Conservation (phyloP, 2,329 filamentous ascomycete genomes). For the Escovopsis weberi region DNA sequence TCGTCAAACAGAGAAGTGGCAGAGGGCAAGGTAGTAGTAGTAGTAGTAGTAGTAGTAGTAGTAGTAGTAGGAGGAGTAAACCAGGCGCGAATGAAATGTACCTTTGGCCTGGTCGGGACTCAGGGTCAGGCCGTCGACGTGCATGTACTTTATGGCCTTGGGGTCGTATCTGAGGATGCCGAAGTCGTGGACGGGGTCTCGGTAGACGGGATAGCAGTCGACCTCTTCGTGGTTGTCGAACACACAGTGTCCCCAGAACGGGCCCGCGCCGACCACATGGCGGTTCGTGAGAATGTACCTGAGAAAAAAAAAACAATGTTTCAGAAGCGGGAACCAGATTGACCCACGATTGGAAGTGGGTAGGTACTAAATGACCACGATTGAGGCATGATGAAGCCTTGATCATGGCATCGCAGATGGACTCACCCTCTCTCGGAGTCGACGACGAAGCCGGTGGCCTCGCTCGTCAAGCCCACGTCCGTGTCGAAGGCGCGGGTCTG, state of each 20-base stretch:
- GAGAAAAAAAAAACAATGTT: no score
- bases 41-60: no score
- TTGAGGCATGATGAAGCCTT: no score
- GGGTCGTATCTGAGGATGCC: constrained; percentile 94
- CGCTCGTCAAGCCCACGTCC: constrained; percentile 83
- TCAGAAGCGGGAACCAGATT: not conserved
- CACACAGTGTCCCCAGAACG: constrained; percentile 96
- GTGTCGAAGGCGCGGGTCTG: constrained; percentile 97
- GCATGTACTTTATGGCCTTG: constrained; percentile 94
- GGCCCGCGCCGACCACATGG: constrained; percentile 88
- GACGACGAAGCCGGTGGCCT: constrained; percentile 95
- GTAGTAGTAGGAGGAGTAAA: no score
- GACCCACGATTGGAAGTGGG: no score
- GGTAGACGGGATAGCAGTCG: constrained; percentile 91
- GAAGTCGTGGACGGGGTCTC: constrained; percentile 96
- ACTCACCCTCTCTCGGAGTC: constrained; percentile 74
- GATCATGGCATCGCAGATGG: no score
- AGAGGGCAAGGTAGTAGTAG: no score
- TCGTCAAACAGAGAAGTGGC: no score
- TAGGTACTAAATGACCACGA: no score
- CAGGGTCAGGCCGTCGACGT: constrained; percentile 62
- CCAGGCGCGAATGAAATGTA: no score
- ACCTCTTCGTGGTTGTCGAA: constrained; percentile 98
- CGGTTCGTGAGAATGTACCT: constrained; percentile 74
- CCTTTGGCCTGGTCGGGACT: constrained; percentile 71